Evolutionary conservation across 768 basidiomycete genomes (phyloP).

Genomic region (Kwoniella shandongensis): DNA sequence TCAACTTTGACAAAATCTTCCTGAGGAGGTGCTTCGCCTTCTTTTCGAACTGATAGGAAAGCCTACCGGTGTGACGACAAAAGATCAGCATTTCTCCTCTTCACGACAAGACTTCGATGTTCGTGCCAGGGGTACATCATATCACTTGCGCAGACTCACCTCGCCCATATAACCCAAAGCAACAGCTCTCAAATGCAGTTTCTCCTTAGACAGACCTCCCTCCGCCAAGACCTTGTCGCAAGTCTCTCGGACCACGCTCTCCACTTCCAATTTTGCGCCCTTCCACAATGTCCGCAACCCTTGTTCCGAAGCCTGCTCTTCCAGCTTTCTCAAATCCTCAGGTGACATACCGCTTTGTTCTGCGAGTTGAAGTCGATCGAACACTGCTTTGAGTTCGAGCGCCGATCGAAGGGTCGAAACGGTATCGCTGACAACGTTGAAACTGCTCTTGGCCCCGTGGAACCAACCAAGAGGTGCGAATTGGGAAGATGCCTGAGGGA

Average conservation of each 20-base stretch:
- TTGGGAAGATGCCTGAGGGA: slow-evolving; percentile 40
- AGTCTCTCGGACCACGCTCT: slow-evolving; percentile 50
- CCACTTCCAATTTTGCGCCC: slow-evolving; percentile 55
- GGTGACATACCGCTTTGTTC: slow-evolving; percentile 52
- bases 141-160: slow-evolving; percentile 47
- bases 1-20: slow-evolving; percentile 52
- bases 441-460: slow-evolving; percentile 52
- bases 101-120: neutral
- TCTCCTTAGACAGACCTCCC: slow-evolving; percentile 42
- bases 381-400: slow-evolving; percentile 54
- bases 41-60: slow-evolving; percentile 47
- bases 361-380: slow-evolving; percentile 52
- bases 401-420: slow-evolving; percentile 52
- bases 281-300: slow-evolving; percentile 54
- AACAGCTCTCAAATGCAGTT: slow-evolving; percentile 45
- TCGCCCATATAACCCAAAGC: slow-evolving; percentile 51
- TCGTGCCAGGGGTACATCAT: neutral
- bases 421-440: slow-evolving; percentile 49
- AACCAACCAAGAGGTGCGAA: slow-evolving; percentile 54
- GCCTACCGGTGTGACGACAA: slow-evolving; percentile 31
- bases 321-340: slow-evolving; percentile 51
- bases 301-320: slow-evolving; percentile 54
- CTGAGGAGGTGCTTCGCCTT: slow-evolving; percentile 30
- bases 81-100: neutral
- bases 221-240: slow-evolving; percentile 52